These are phyloP conservation scores for Brasilioporus rufonigricans DNA, from an alignment of 768 basidiomycete species.

Conservation along the genomic window DNA sequence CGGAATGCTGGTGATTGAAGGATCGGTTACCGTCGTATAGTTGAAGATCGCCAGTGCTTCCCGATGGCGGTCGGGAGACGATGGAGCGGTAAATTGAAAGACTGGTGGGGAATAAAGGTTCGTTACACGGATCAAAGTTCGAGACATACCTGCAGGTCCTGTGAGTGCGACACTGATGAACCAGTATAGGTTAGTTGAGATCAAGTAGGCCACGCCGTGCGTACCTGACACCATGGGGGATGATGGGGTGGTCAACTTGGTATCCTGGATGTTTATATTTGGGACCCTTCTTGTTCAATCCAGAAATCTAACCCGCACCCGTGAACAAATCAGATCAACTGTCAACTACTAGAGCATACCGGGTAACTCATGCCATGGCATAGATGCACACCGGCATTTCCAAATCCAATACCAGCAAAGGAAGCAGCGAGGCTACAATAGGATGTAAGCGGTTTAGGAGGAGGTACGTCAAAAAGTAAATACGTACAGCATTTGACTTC, in stretches of 20 bases:
- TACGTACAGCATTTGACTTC: slow-evolving; percentile 85
- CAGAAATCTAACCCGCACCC: slow-evolving; percentile 63
- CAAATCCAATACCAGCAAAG: slow-evolving; percentile 94
- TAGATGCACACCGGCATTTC: slow-evolving; percentile 89
- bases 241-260: slow-evolving; percentile 79
- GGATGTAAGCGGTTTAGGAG: background rate
- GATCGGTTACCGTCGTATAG: slow-evolving; percentile 58
- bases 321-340: background rate
- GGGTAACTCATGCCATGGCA: slow-evolving; percentile 91
- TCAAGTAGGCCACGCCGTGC: background rate
- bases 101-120: slow-evolving; percentile 42
- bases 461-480: background rate
- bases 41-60: slow-evolving; percentile 85
- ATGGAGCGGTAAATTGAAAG: slow-evolving; percentile 94
- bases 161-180: slow-evolving; percentile 73
- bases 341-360: slow-evolving; percentile 40
- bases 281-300: slow-evolving; percentile 91
- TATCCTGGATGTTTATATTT: slow-evolving; percentile 93
- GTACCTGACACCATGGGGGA: slow-evolving; percentile 87
- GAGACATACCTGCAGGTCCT: slow-evolving; percentile 69
- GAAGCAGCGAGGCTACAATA: slow-evolving; percentile 75
- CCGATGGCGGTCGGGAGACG: slow-evolving; percentile 87
- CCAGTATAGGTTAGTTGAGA: background rate
- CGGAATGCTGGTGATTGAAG: slow-evolving; percentile 68
- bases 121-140: background rate